phyloP scores from a whole-genome alignment of 2,329 filamentous ascomycete species.

The Nothomitra cinnamomea region DNA sequence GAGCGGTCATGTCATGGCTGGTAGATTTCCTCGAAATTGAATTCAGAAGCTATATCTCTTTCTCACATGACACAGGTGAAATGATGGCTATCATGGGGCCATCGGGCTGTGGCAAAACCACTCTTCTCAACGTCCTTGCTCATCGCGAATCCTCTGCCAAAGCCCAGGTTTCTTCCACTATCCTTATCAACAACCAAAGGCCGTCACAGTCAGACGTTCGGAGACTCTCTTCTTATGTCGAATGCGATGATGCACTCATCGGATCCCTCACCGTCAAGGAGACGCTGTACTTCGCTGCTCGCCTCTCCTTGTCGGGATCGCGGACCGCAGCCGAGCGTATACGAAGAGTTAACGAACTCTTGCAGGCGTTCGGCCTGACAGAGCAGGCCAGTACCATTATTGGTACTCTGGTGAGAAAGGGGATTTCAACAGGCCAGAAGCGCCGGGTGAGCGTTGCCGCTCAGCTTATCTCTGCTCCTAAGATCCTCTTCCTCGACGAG shows the following conservation, averaged over 20 bases:
- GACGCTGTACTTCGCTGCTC: conserved; percentile 61
- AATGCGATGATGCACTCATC: conserved; percentile 75
- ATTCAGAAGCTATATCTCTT: too few species aligned
- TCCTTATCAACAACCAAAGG: conserved; percentile 44
- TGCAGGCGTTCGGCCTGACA: conserved; percentile 56
- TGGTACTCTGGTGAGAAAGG: conserved; percentile 68
- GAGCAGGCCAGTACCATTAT: conserved; percentile 54
- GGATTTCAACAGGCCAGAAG: conserved; percentile 74
- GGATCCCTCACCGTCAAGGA: conserved; percentile 66
- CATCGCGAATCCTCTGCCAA: conserved; percentile 37
- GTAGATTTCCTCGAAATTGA: too few species aligned
- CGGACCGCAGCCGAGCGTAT: conserved; percentile 40
- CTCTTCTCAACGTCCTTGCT: conserved; percentile 64
- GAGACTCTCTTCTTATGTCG: conserved; percentile 58
- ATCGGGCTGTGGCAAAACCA: conserved; percentile 58
- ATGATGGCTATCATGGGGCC: conserved; percentile 72
- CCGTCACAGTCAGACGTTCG: conserved; percentile 40
- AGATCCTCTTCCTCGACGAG: conserved; percentile 69
- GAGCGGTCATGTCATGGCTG: too few species aligned
- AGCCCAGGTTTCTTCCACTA: conserved; percentile 33
- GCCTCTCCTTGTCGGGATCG: conserved; percentile 41
- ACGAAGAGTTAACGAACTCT: conserved; percentile 45
- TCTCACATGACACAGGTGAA: conserved; percentile 27
- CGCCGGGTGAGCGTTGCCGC: conserved; percentile 62
- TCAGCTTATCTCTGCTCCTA: conserved; percentile 64